Evolutionary conservation across 1,284 basidiomycete species (phyloP).

Genomic region (Fomes fomentarius): DNA sequence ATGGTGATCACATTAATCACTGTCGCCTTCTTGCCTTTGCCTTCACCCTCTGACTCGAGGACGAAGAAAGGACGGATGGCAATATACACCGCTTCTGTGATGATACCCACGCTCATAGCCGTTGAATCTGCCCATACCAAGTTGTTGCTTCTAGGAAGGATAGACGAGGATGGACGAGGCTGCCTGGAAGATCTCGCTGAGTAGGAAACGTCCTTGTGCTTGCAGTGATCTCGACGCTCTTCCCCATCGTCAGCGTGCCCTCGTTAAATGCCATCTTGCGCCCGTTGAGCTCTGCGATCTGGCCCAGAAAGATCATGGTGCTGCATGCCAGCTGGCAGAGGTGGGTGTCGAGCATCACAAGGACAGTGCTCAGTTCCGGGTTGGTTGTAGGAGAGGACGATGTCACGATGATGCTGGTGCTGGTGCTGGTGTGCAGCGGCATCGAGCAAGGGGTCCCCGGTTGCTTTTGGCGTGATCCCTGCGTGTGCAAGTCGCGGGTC

Average conservation of each 20-base stretch:
- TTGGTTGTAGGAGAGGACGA: constrained; percentile 38
- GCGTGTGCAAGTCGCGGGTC: constrained; percentile 2
- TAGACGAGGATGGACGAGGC: constrained; percentile 68
- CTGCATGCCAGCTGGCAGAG: constrained; percentile 73
- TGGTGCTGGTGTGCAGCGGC: constrained; percentile 9
- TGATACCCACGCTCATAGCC: constrained; percentile 84
- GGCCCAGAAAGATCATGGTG: constrained; percentile 83
- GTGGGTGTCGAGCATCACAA: constrained; percentile 59
- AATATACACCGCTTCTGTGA: constrained; percentile 91
- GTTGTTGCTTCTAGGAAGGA: constrained; percentile 67
- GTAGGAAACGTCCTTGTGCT: too few relatives aligned
- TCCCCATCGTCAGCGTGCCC: constrained; percentile 60
- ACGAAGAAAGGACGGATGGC: constrained; percentile 93
- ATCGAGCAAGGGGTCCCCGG: constrained; percentile 41
- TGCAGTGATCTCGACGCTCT: constrained; percentile 49
- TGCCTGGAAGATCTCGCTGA: constrained; percentile 70
- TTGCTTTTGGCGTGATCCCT: constrained; percentile 64
- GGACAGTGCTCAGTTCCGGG: too few relatives aligned
- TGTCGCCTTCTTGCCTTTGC: constrained; percentile 49
- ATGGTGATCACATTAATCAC: constrained; percentile 60
- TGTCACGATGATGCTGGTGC: constrained; percentile 19
- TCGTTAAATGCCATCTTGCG: constrained; percentile 82
- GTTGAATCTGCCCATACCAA: constrained; percentile 70
- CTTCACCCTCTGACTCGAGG: constrained; percentile 61
- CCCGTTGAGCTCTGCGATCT: constrained; percentile 71